A percentile compares a stretch with the other conserved stretches of the same genome.
Conservation (phyloP, 73 alveolate genomes). For the Paramecium sonneborni region DNA sequence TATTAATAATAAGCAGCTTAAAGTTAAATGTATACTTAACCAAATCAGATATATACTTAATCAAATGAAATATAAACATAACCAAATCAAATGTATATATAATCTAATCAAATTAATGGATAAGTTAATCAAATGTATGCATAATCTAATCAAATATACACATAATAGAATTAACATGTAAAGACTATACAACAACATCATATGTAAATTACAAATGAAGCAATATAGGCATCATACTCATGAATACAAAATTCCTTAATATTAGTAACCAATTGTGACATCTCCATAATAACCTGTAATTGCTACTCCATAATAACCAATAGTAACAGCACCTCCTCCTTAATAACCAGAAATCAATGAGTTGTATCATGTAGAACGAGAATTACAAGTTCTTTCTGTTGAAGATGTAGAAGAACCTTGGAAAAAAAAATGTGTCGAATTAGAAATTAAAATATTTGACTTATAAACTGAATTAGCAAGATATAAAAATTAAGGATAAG, state of each 20-base stretch:
- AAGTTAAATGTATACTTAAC: not conserved
- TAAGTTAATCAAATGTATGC: not conserved
- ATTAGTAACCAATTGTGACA: not conserved
- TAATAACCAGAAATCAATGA: conserved; percentile 28
- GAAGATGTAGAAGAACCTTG: conserved; percentile 56
- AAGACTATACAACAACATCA: not conserved
- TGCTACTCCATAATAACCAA: not conserved
- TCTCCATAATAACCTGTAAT: not conserved
- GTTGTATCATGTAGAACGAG: conserved; percentile 51
- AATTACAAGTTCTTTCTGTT: conserved; percentile 37
- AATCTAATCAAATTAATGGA: no score
- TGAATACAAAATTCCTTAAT: conserved; percentile 39
- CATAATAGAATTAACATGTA: not conserved
- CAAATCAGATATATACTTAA: not conserved
- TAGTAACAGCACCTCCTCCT: not conserved
- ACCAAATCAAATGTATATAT: no score
- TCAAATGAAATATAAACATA: no score
- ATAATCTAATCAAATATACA: not conserved
- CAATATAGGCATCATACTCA: conserved; percentile 29
- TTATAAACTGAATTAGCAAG: conserved; percentile 35
- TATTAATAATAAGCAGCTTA: not conserved
- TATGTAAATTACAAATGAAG: not conserved
- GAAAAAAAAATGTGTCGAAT: conserved; percentile 44
- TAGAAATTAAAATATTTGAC: conserved; percentile 24
- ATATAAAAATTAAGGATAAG: conserved; percentile 33